A percentile compares a stretch with the other conserved stretches of the same genome.
Evolutionary conservation across 176 grass and related monocot genomes (phyloP).

Genomic region (Rhynchospora pubera): DNA sequence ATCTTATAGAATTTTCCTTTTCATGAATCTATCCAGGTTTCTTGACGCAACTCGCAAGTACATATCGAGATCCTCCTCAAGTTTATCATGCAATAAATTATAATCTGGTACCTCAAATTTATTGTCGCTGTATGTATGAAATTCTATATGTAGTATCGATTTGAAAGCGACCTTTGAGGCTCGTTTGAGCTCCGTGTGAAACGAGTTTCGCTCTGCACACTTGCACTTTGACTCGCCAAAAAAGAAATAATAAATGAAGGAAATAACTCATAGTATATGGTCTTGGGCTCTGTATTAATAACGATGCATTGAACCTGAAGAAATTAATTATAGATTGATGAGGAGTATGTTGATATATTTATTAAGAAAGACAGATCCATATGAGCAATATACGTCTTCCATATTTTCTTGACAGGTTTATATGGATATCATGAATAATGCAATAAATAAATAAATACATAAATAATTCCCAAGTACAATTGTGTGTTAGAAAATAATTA

Average conservation of each 20-base stretch:
- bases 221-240: neutral
- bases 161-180: neutral
- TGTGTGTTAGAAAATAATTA: neutral
- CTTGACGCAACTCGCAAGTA: neutral
- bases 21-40: neutral
- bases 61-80: neutral
- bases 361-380: neutral
- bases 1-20: neutral
- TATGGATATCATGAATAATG: neutral
- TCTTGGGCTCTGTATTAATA: neutral
- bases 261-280: neutral
- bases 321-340: constrained; percentile 5
- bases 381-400: neutral
- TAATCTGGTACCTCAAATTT: neutral
- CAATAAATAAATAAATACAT: neutral
- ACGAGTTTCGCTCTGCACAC: neutral
- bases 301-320: neutral
- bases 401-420: neutral
- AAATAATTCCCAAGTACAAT: neutral
- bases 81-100: neutral
- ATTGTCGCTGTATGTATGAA: neutral
- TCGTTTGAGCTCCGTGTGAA: neutral
- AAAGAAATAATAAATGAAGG: neutral
- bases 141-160: constrained; percentile 5
- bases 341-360: neutral